phyloP scores from a whole-genome alignment of 169 alveolate genomes.

The Miamiensis avidus region DNA sequence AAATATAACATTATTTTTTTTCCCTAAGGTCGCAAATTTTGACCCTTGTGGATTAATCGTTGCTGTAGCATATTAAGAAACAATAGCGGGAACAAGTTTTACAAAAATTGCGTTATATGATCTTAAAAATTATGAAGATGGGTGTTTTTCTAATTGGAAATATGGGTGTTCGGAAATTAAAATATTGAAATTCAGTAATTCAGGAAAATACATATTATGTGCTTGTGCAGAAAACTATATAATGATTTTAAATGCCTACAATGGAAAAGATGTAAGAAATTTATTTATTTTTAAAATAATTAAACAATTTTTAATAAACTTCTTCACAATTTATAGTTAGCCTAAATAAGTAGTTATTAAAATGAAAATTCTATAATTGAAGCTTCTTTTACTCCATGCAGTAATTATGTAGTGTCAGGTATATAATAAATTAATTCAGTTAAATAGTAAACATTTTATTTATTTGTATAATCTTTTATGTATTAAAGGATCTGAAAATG shows the following conservation, averaged over 20 bases:
- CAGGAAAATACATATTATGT: conserved; percentile 45
- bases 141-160: conserved; percentile 21
- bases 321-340: background rate
- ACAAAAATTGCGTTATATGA: conserved; percentile 22
- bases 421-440: background rate
- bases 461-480: conserved; percentile 26
- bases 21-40: background rate
- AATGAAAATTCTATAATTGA: background rate
- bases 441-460: background rate
- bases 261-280: conserved; percentile 46
- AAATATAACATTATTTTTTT: too few relatives aligned
- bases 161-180: conserved; percentile 44
- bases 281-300: background rate
- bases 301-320: background rate
- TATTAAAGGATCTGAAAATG: conserved; percentile 41
- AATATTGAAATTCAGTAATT: conserved; percentile 42
- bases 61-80: conserved; percentile 20
- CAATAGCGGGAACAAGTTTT: conserved; percentile 9
- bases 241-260: conserved; percentile 52
- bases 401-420: conserved; percentile 11
- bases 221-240: conserved; percentile 29
- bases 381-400: conserved; percentile 18
- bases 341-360: background rate
- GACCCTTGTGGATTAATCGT: conserved; percentile 13
- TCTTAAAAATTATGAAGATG: conserved; percentile 15